phyloP scores from a whole-genome alignment of 1,284 basidiomycete genomes.

The Tilletia setariae region DNA sequence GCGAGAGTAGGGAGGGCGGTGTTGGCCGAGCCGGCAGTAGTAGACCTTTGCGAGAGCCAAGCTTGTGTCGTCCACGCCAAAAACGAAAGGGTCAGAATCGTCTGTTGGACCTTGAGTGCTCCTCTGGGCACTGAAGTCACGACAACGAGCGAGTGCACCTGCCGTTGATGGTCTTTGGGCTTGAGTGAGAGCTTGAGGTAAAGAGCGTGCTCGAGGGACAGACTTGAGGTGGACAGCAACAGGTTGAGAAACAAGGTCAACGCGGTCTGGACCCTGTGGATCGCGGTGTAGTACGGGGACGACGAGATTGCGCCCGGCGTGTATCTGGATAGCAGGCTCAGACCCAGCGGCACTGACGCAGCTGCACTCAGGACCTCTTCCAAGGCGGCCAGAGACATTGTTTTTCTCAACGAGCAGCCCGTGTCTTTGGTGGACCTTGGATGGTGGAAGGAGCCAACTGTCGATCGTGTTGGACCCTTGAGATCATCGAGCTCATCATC shows the following conservation, averaged over 20 bases:
- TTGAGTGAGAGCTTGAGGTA: slow-evolving; percentile 12
- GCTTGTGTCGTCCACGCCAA: neutral
- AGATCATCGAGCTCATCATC: too few relatives aligned
- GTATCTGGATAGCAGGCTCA: slow-evolving; percentile 2
- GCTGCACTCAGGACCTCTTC: neutral
- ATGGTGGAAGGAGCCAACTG: neutral
- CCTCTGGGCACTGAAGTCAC: slow-evolving; percentile 6
- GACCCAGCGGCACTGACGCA: neutral
- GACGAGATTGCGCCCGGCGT: neutral
- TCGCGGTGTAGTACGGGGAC: neutral
- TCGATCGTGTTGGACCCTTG: too few relatives aligned
- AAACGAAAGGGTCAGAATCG: neutral
- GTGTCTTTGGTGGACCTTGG: neutral
- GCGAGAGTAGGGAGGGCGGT: neutral
- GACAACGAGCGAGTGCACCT: slow-evolving; percentile 11
- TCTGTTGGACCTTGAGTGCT: slow-evolving; percentile 10
- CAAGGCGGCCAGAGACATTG: neutral
- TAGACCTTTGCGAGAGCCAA: neutral
- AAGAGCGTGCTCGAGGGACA: slow-evolving; percentile 10
- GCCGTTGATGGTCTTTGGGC: slow-evolving; percentile 3
- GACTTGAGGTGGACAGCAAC: slow-evolving; percentile 1
- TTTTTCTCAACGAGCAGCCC: neutral
- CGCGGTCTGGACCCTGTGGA: neutral
- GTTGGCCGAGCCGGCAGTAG: neutral
- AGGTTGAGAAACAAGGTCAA: neutral